phyloP scores from a whole-genome alignment of 768 basidiomycete genomes.

The Termitomyces bulborhizus region DNA sequence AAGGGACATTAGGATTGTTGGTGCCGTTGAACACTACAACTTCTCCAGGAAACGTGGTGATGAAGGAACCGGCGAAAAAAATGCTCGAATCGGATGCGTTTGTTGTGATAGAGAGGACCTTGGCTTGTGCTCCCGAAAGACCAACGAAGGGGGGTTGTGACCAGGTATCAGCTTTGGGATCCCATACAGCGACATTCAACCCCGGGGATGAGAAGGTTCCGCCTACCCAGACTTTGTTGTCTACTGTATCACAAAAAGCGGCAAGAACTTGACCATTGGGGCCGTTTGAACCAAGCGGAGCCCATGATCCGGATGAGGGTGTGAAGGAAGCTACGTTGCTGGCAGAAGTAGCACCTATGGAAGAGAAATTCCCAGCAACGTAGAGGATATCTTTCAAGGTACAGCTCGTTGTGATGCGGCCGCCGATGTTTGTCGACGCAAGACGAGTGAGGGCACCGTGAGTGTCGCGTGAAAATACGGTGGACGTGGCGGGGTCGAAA shows the following conservation, averaged over 20 bases:
- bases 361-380: constrained; percentile 79
- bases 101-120: constrained; percentile 71
- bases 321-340: constrained; percentile 77
- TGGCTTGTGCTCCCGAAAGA: constrained; percentile 60
- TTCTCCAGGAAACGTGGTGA: constrained; percentile 61
- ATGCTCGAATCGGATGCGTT: constrained; percentile 68
- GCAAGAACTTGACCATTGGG: constrained; percentile 71
- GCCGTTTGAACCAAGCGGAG: constrained; percentile 58
- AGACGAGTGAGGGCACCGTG: constrained; percentile 65
- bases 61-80: constrained; percentile 87
- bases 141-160: constrained; percentile 76
- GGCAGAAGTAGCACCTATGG: constrained; percentile 52
- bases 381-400: constrained; percentile 63
- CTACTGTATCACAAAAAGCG: constrained; percentile 68
- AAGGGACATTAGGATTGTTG: constrained; percentile 83
- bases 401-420: constrained; percentile 71
- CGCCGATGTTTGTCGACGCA: constrained; percentile 77
- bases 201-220: constrained; percentile 69
- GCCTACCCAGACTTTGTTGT: constrained; percentile 70
- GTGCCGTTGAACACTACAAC: constrained; percentile 47
- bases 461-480: constrained; percentile 58
- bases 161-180: constrained; percentile 61
- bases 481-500: constrained; percentile 67
- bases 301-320: constrained; percentile 48
- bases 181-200: constrained; percentile 67